These are phyloP conservation scores for Daphne laureola DNA, from an alignment of 441 rosid genomes.

Conservation along the genomic window DNA sequence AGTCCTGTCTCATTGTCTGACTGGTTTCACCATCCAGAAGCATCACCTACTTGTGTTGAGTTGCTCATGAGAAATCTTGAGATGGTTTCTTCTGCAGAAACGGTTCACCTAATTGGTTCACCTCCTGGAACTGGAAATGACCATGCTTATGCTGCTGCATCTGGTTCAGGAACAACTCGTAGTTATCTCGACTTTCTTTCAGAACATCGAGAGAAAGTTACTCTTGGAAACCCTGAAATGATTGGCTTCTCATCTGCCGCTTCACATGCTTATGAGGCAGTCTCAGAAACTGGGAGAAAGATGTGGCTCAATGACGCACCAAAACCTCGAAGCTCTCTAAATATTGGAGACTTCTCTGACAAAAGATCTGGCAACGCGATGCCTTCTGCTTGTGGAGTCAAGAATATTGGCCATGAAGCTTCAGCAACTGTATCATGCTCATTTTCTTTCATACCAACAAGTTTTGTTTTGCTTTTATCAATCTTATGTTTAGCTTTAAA, in stretches of 20 bases:
- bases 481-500: background rate
- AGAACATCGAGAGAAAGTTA: slow-evolving; percentile 18
- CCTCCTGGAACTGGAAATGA: slow-evolving; percentile 5
- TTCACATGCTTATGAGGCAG: slow-evolving; percentile 8
- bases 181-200: slow-evolving; percentile 31
- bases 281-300: slow-evolving; percentile 13
- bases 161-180: slow-evolving; percentile 14
- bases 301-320: slow-evolving; percentile 12
- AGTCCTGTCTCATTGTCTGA: slow-evolving; percentile 21
- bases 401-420: slow-evolving; percentile 11
- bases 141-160: too few relatives aligned
- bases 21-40: slow-evolving; percentile 16
- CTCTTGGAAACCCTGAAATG: slow-evolving; percentile 18
- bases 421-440: slow-evolving; percentile 9
- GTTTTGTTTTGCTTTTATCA: background rate
- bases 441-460: background rate
- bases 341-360: slow-evolving; percentile 16
- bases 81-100: slow-evolving; percentile 17
- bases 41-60: slow-evolving; percentile 26
- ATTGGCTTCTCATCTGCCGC: slow-evolving; percentile 16
- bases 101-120: slow-evolving; percentile 17
- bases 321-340: slow-evolving; percentile 11
- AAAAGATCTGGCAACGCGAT: slow-evolving; percentile 18
- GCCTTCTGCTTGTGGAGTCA: slow-evolving; percentile 12
- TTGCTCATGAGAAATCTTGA: slow-evolving; percentile 25